Evolutionary conservation across 169 alveolate species (phyloP), one percentile per base, ranked within the genome.

Genomic region (Cryptosporidium muris): DNA sequence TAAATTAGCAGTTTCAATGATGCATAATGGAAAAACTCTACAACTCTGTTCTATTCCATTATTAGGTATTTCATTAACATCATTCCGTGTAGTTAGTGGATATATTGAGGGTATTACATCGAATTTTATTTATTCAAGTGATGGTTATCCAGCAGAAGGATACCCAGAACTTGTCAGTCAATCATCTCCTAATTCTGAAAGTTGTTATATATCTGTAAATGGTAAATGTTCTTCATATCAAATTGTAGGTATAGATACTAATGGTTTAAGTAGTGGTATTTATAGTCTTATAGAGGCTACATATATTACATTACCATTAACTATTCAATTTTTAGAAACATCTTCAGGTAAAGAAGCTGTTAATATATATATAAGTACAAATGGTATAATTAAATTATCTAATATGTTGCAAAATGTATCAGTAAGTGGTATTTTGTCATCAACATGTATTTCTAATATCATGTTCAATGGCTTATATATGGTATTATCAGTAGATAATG

Each of bases 91-190:
- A 25, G 25, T 0, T 25, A 25, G 25, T 25, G 25, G 25, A 25
- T 25, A 25, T 25, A 52, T 14, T 53, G 3, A 54, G 16, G 34
- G 47, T 8, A 45, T 58, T 9, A 49, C n/a, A 56, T 14, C 58
- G 12, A 38, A 49, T 60, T 45, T 4, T 5, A 58, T 54, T 37
- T 16, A 58, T 4, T 54, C 60, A 7, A 16, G 63, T 14, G 40
- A 54, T 36, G 85, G 60, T 47, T 74, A 74, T 60, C 85, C 85
- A 25, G 74, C 66, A 8, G 45, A 74, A 7, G 85, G 85, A 2
- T 74, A 74, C 47, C 64, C 40, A 42, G 85, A 58, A 74, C 63
- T 47, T 49, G 74, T 2, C 0, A 48, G n/a, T 74, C 68, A 5
- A 74, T 54, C 85, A 60, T 43, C 16, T 25, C 85, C 54, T 25